These are phyloP conservation scores for Edaphochlamys debaryana DNA, from an alignment of 139 green algal species.

Conservation along the genomic window DNA sequence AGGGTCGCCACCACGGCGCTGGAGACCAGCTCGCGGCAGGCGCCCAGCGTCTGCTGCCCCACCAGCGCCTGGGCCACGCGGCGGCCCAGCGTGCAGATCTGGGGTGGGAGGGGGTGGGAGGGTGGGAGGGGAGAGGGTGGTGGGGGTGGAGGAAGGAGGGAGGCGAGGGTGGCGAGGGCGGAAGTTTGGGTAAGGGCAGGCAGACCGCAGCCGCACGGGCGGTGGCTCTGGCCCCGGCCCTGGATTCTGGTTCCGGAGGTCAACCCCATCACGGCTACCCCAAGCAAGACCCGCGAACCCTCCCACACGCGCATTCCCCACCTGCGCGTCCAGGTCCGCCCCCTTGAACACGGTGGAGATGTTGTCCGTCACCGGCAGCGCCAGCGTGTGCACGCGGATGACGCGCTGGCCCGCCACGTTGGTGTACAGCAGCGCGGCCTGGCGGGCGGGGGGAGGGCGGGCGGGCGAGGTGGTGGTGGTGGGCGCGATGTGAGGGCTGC, in stretches of 20 bases:
- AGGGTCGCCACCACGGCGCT: constrained; percentile 56
- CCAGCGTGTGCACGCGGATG: constrained; percentile 86
- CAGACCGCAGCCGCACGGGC: not conserved
- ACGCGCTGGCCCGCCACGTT: constrained; percentile 63
- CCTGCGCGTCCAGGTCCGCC: constrained; percentile 86
- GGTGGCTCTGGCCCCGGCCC: too few species aligned
- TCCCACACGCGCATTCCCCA: too few species aligned
- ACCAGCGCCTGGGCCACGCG: constrained; percentile 53
- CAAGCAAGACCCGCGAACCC: too few species aligned
- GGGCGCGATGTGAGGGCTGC: not conserved
- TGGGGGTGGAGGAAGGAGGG: not conserved
- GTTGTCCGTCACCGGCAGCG: constrained; percentile 73
- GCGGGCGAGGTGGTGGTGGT: not conserved
- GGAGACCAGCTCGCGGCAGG: constrained; percentile 69
- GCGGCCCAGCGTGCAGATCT: constrained; percentile 48
- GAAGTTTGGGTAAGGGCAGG: not conserved
- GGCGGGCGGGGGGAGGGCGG: not conserved
- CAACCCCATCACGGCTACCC: too few species aligned
- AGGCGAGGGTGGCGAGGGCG: not conserved
- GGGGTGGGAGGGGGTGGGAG: constrained; percentile 34
- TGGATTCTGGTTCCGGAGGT: too few species aligned
- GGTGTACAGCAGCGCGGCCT: constrained; percentile 82
- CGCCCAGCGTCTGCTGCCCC: constrained; percentile 50
- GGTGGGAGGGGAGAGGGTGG: constrained; percentile 4
- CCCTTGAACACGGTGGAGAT: constrained; percentile 81